These are phyloP conservation scores for Stylosanthes scabra DNA, from an alignment of 331 rosid genomes.

Conservation along the genomic window DNA sequence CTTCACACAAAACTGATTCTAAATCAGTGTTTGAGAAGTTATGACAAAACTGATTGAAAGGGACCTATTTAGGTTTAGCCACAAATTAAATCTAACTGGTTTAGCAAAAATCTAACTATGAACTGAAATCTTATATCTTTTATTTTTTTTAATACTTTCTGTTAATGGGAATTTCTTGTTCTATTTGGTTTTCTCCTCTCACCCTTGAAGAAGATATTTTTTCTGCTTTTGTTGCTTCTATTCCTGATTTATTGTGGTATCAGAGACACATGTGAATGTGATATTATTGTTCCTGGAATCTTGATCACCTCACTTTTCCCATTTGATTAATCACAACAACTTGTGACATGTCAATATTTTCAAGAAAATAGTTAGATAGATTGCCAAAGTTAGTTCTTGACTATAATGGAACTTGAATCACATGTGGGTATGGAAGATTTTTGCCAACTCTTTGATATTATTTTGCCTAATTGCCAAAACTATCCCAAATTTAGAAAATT, in stretches of 20 bases:
- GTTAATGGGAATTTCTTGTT: not conserved
- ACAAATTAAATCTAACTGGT: not conserved
- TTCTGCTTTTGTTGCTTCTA: conserved; percentile 1
- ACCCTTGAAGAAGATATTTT: not conserved
- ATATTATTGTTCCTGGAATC: not conserved
- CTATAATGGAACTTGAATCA: conserved; percentile 29
- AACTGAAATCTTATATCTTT: not conserved
- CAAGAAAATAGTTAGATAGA: conserved; percentile 26
- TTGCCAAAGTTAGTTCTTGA: conserved; percentile 17
- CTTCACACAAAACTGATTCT: not conserved
- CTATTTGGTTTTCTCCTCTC: not conserved
- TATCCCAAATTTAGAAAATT: not conserved
- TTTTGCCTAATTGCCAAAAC: conserved; percentile 11
- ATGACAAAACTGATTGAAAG: not conserved
- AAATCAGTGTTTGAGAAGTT: not conserved
- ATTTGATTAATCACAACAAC: not conserved
- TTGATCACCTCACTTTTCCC: not conserved
- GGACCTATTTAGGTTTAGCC: not conserved
- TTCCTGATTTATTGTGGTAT: not conserved
- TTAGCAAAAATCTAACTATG: not conserved
- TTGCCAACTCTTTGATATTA: conserved; percentile 20
- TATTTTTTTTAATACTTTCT: not conserved
- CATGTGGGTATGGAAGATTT: not conserved
- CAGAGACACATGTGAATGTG: not conserved
- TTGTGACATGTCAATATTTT: conserved; percentile 2